Conservation (phyloP, 371 early-diverging fungal genomes). For the Lichtheimia ramosa region DNA sequence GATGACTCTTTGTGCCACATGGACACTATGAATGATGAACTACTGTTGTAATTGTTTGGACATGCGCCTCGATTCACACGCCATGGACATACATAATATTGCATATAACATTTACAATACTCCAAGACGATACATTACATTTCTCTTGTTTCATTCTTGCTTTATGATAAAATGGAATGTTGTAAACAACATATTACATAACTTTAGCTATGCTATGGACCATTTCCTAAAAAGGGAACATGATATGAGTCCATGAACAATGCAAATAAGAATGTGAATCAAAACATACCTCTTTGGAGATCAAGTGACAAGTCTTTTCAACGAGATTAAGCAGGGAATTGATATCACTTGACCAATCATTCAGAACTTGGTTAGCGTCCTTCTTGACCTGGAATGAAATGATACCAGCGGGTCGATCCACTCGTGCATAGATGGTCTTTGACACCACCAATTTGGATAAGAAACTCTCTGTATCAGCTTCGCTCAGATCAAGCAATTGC, state of each 20-base stretch:
- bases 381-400: slow-evolving; percentile 84
- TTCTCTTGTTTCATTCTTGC: too few relatives aligned
- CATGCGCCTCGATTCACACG: too few relatives aligned
- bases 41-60: too few relatives aligned
- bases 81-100: too few relatives aligned
- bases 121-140: too few relatives aligned
- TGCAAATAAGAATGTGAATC: background rate
- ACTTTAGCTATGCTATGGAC: slow-evolving; percentile 76
- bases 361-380: slow-evolving; percentile 85
- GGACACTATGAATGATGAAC: too few relatives aligned
- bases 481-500: slow-evolving; percentile 47
- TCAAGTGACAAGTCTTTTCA: slow-evolving; percentile 95
- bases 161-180: too few relatives aligned
- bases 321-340: slow-evolving; percentile 85
- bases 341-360: slow-evolving; percentile 92
- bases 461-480: slow-evolving; percentile 83
- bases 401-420: slow-evolving; percentile 91
- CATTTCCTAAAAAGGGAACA: slow-evolving; percentile 58
- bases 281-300: slow-evolving; percentile 82
- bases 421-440: slow-evolving; percentile 93
- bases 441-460: slow-evolving; percentile 90
- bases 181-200: slow-evolving; percentile 35
- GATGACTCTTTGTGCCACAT: too few relatives aligned
- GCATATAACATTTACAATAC: too few relatives aligned
- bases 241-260: background rate